Percentiles rank a stretch among this genome's conserved stretches.
Evolutionary conservation across 345 rosid species (phyloP).

Genomic region (Aquilaria yunnanensis): DNA sequence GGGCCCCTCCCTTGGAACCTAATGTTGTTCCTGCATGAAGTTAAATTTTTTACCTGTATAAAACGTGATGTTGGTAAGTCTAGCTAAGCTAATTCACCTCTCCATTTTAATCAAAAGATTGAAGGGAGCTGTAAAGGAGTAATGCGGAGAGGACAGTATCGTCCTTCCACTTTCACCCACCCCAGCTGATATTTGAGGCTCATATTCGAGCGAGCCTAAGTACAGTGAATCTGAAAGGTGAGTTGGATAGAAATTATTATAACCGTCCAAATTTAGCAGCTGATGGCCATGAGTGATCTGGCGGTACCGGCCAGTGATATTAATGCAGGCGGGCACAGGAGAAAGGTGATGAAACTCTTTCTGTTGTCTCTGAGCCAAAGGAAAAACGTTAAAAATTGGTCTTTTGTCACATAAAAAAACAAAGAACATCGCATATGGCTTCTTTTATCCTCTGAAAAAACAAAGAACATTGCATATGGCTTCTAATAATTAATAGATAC

Average conservation of each 20-base stretch:
- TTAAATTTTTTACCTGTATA: constrained; percentile 1
- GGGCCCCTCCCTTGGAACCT: constrained; percentile 26
- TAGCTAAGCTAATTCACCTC: not conserved
- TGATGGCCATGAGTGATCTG: not conserved
- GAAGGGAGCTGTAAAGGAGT: not conserved
- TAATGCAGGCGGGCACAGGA: not conserved
- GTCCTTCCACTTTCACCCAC: too few relatives aligned
- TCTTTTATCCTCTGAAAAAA: too few relatives aligned
- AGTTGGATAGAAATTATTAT: not conserved
- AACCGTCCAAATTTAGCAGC: not conserved
- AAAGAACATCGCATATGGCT: too few relatives aligned
- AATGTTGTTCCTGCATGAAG: constrained; percentile 27
- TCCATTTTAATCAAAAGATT: not conserved
- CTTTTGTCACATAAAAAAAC: too few relatives aligned
- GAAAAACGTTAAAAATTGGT: too few relatives aligned
- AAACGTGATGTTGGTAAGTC: not conserved
- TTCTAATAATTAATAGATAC: too few relatives aligned
- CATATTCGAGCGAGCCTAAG: too few relatives aligned
- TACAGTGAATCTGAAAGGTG: too few relatives aligned
- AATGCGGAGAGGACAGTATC: not conserved
- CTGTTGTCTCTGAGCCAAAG: too few relatives aligned
- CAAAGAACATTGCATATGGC: too few relatives aligned
- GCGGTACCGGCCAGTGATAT: not conserved
- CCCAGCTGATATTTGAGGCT: too few relatives aligned
- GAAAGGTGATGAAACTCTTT: too few relatives aligned